These are phyloP conservation scores for Leccinum sublutescens DNA, from an alignment of 768 basidiomycete species.

Conservation along the genomic window DNA sequence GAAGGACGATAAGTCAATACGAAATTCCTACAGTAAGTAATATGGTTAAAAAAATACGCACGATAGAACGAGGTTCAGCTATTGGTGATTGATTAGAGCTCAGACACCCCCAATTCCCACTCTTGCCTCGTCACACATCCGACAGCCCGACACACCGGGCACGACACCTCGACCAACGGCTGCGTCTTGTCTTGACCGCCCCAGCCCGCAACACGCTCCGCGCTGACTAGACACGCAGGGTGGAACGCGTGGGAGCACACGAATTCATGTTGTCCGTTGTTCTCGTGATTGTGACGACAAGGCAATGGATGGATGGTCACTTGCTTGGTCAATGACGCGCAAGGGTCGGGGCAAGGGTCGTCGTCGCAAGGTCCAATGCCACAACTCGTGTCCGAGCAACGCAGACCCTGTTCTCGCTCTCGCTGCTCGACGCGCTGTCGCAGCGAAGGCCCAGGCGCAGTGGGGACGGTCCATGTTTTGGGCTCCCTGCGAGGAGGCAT, in stretches of 20 bases:
- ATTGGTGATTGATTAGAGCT: slow-evolving; percentile 21
- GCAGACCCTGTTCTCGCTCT: slow-evolving; percentile 68
- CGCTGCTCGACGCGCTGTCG: slow-evolving; percentile 71
- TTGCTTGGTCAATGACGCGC: slow-evolving; percentile 20
- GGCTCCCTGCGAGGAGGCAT: slow-evolving; percentile 36
- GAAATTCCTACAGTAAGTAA: not conserved
- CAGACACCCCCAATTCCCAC: slow-evolving; percentile 52
- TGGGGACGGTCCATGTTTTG: slow-evolving; percentile 56
- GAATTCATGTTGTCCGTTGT: slow-evolving; percentile 3
- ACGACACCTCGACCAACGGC: slow-evolving; percentile 61
- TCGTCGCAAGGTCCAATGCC: slow-evolving; percentile 75
- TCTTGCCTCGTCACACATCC: slow-evolving; percentile 58
- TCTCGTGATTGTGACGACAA: slow-evolving; percentile 9
- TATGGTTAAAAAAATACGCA: slow-evolving; percentile 2
- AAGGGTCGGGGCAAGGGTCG: slow-evolving; percentile 47
- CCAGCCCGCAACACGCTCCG: slow-evolving; percentile 62
- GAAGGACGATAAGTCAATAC: not conserved
- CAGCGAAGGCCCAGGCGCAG: slow-evolving; percentile 66
- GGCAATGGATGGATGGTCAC: slow-evolving; percentile 24
- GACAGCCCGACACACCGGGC: slow-evolving; percentile 66
- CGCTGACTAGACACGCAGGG: slow-evolving; percentile 65
- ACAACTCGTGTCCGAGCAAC: slow-evolving; percentile 73
- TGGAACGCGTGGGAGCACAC: slow-evolving; percentile 72
- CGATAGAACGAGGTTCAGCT: not conserved
- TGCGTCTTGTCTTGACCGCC: slow-evolving; percentile 46